Evolutionary conservation across 2,329 filamentous ascomycete genomes (phyloP).

Genomic region (Ophiostoma himal-ulmi): DNA sequence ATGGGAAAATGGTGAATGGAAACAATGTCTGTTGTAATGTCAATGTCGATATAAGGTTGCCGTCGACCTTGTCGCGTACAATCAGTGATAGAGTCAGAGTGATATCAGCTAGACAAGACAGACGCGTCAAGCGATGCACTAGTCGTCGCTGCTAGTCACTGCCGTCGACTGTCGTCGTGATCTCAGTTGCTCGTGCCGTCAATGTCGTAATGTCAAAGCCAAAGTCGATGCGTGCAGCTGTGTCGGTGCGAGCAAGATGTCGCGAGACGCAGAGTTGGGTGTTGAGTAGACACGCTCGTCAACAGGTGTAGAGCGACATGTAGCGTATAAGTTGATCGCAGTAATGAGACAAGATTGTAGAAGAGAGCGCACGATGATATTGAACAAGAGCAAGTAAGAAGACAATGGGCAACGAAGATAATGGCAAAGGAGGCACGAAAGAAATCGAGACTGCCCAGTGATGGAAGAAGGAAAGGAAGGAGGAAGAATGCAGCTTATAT

Average conservation of each 20-base stretch:
- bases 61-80: not conserved
- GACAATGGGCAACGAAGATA: not conserved
- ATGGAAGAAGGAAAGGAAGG: slow-evolving; percentile 7
- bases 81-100: not conserved
- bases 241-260: not conserved
- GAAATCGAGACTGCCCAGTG: not conserved
- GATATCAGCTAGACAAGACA: not conserved
- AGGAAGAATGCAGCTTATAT: slow-evolving; percentile 15
- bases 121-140: slow-evolving; percentile 8
- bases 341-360: not conserved
- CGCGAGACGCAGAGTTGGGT: not conserved
- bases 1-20: not conserved
- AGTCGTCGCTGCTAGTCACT: not conserved
- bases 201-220: not conserved
- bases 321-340: not conserved
- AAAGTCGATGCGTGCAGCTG: not conserved
- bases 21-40: not conserved
- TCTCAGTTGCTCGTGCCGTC: not conserved
- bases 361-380: not conserved
- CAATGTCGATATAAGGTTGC: not conserved
- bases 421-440: not conserved
- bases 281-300: not conserved
- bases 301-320: not conserved
- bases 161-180: not conserved
- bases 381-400: not conserved